phyloP scores from a whole-genome alignment of 164 flowering plant species.

The Umbilicus rupestris region DNA sequence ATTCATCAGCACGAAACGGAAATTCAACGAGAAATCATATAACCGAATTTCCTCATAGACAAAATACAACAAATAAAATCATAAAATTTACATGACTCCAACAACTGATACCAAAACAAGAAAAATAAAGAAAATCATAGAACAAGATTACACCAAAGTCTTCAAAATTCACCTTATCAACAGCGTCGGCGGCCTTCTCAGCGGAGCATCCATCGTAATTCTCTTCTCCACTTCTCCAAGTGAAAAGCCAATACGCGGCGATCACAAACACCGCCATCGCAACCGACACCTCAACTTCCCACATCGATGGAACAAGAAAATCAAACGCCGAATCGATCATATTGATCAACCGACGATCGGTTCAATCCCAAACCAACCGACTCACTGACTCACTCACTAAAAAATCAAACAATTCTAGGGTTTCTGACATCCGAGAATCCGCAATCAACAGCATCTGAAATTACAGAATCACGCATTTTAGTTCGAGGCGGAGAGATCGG shows the following conservation, averaged over 20 bases:
- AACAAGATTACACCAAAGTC: neutral
- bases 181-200: constrained; percentile 16
- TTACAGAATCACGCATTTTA: neutral
- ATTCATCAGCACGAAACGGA: neutral
- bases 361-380: neutral
- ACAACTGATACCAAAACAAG: too few species aligned
- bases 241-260: constrained; percentile 43
- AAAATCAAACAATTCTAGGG: neutral
- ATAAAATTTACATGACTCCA: too few species aligned
- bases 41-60: neutral
- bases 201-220: constrained; percentile 15
- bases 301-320: constrained; percentile 62
- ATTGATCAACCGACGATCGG: neutral
- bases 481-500: neutral
- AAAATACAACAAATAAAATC: neutral
- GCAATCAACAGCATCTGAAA: neutral
- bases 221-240: constrained; percentile 16
- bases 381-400: neutral
- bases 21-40: neutral
- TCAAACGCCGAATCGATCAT: constrained; percentile 19
- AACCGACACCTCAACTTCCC: constrained; percentile 75
- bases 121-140: neutral
- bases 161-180: constrained; percentile 17
- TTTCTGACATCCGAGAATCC: neutral
- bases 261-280: constrained; percentile 59